A percentile compares a stretch with the other conserved stretches of the same genome.
phyloP scores from a whole-genome alignment of 2,329 filamentous ascomycete species.

The Botrytis galanthina region DNA sequence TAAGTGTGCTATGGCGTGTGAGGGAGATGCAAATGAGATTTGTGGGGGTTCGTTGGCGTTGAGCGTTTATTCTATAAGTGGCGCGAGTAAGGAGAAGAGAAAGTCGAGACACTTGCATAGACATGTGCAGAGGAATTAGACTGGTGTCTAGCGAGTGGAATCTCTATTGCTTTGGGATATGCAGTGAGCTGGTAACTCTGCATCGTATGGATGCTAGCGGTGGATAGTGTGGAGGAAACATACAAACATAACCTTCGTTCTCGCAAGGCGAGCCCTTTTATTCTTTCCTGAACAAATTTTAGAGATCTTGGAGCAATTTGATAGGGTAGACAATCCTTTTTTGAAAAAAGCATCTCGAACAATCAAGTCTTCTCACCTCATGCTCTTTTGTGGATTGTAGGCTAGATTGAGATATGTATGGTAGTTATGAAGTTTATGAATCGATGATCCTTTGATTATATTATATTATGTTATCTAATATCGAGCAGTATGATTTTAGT shows the following conservation, averaged over 20 bases:
- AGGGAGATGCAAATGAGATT: constrained; percentile 46
- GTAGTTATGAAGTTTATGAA: neutral
- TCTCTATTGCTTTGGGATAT: neutral
- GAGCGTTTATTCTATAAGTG: constrained; percentile 40
- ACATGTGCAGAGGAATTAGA: neutral
- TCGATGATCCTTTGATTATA: neutral
- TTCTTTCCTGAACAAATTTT: neutral
- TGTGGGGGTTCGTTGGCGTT: constrained; percentile 52
- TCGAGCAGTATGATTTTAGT: too few relatives aligned
- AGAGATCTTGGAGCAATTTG: neutral
- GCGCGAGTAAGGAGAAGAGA: neutral
- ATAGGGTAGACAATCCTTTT: neutral
- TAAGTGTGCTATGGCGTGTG: constrained; percentile 50
- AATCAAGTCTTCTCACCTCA: neutral
- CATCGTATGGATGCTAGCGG: neutral
- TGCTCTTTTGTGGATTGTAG: neutral
- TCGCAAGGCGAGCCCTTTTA: constrained; percentile 11
- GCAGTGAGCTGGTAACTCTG: too few relatives aligned
- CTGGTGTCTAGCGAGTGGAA: neutral
- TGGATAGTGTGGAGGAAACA: neutral
- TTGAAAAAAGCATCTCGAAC: neutral
- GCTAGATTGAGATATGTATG: neutral
- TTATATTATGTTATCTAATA: too few relatives aligned
- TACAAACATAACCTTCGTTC: neutral
- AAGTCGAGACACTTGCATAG: constrained; percentile 12